Evolutionary conservation across 495 filamentous ascomycete species (phyloP).

Genomic region (Trichoderma gamsii): DNA sequence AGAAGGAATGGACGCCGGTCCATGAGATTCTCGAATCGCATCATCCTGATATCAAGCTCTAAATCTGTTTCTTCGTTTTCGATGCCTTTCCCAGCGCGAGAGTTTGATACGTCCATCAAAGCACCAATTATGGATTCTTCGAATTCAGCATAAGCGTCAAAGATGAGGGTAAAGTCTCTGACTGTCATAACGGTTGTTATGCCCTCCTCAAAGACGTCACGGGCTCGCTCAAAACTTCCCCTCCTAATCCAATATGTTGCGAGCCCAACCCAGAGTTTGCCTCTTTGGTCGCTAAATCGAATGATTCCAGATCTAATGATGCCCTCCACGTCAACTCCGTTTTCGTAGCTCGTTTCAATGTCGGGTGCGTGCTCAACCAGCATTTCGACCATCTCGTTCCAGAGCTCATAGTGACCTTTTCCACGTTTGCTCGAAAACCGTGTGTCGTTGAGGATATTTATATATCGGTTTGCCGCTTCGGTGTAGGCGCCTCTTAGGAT

Average conservation of each 20-base stretch:
- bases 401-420: constrained; percentile 92
- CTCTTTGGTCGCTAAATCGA: constrained; percentile 88
- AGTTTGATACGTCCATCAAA: constrained; percentile 81
- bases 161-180: constrained; percentile 94
- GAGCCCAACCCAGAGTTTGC: constrained; percentile 92
- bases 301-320: constrained; percentile 92
- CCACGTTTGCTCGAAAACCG: constrained; percentile 87
- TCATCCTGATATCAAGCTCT: constrained; percentile 94
- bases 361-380: constrained; percentile 86
- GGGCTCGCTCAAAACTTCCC: constrained; percentile 80
- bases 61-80: constrained; percentile 84
- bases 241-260: constrained; percentile 96
- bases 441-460: constrained; percentile 88
- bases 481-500: constrained; percentile 78
- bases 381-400: constrained; percentile 97
- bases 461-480: constrained; percentile 88
- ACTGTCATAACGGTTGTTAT: constrained; percentile 98
- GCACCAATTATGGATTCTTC: constrained; percentile 92
- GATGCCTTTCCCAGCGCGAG: constrained; percentile 73
- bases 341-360: constrained; percentile 70
- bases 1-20: constrained; percentile 93
- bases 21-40: constrained; percentile 97
- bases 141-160: constrained; percentile 94
- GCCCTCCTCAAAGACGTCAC: constrained; percentile 94
- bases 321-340: constrained; percentile 83